phyloP scores from a whole-genome alignment of 2,329 filamentous ascomycete species.

The Aspergillus pseudoviridinutans region DNA sequence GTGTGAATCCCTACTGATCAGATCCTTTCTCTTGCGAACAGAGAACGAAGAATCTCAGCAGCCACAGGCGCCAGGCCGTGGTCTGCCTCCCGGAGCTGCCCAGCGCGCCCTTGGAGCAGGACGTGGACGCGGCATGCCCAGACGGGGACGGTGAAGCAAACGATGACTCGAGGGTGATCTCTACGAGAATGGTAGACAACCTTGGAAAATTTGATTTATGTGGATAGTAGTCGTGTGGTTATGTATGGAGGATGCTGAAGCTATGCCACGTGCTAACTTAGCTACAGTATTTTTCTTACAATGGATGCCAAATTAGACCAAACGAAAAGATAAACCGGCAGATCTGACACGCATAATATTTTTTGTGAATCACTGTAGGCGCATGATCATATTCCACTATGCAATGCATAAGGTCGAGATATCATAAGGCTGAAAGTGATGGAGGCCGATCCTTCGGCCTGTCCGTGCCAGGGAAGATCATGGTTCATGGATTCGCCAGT shows the following conservation, averaged over 20 bases:
- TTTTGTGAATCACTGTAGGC: neutral
- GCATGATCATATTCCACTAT: no score
- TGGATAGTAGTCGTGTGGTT: neutral
- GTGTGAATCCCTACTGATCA: conserved; percentile 14
- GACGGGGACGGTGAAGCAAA: conserved; percentile 26
- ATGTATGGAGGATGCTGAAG: neutral
- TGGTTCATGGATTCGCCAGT: neutral
- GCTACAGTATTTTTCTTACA: neutral
- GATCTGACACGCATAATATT: no score
- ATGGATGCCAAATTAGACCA: neutral
- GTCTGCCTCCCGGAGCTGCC: conserved; percentile 74
- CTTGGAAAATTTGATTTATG: neutral
- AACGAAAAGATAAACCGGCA: neutral
- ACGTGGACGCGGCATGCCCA: conserved; percentile 82
- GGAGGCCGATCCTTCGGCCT: neutral
- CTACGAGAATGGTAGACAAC: neutral
- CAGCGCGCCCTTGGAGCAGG: conserved; percentile 84
- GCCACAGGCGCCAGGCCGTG: conserved; percentile 74
- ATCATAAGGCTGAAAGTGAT: no score
- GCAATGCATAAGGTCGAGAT: neutral
- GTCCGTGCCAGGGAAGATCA: no score
- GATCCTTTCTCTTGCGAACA: conserved; percentile 23
- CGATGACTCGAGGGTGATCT: conserved; percentile 12
- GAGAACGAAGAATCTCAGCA: conserved; percentile 87
- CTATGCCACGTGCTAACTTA: neutral